These are phyloP conservation scores for Nidula microcarpa DNA, from an alignment of 768 basidiomycete species.

Conservation along the genomic window DNA sequence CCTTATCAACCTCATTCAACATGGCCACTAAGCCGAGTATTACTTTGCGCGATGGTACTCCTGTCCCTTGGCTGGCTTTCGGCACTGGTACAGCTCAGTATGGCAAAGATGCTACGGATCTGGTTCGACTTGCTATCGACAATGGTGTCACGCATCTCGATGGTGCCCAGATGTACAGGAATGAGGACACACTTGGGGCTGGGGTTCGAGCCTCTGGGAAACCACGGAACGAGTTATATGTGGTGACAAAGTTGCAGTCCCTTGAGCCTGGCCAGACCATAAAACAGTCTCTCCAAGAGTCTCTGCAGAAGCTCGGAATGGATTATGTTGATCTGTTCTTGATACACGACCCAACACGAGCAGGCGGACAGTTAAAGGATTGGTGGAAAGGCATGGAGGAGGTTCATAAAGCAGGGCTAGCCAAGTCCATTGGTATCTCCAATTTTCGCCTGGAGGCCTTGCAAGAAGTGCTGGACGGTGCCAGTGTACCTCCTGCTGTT, in stretches of 20 bases:
- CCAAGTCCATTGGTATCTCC: conserved; percentile 65
- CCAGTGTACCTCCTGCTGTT: conserved; percentile 56
- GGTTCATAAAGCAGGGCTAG: conserved; percentile 39
- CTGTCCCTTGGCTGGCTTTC: conserved; percentile 55
- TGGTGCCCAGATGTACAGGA: conserved; percentile 57
- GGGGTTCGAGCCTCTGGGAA: conserved; percentile 49
- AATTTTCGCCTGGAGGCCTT: conserved; percentile 61
- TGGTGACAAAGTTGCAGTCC: conserved; percentile 56
- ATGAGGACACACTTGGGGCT: conserved; percentile 50
- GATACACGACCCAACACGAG: conserved; percentile 45
- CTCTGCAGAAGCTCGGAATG: conserved; percentile 48
- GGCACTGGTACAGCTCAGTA: conserved; percentile 60
- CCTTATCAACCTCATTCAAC: conserved; percentile 6
- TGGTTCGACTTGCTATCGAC: conserved; percentile 46
- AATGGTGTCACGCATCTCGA: conserved; percentile 60
- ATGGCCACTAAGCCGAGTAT: conserved; percentile 26
- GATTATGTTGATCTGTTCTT: conserved; percentile 63
- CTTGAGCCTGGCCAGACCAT: conserved; percentile 42
- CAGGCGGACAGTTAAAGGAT: conserved; percentile 38
- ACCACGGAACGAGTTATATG: conserved; percentile 51
- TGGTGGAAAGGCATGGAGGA: conserved; percentile 64
- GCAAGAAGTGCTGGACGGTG: conserved; percentile 45
- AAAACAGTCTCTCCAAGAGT: conserved; percentile 43
- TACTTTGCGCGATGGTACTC: conserved; percentile 51
- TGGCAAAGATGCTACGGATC: conserved; percentile 35